phyloP scores from a whole-genome alignment of 2,329 filamentous ascomycete species.

The Parasarocladium wereldwijsianum region DNA sequence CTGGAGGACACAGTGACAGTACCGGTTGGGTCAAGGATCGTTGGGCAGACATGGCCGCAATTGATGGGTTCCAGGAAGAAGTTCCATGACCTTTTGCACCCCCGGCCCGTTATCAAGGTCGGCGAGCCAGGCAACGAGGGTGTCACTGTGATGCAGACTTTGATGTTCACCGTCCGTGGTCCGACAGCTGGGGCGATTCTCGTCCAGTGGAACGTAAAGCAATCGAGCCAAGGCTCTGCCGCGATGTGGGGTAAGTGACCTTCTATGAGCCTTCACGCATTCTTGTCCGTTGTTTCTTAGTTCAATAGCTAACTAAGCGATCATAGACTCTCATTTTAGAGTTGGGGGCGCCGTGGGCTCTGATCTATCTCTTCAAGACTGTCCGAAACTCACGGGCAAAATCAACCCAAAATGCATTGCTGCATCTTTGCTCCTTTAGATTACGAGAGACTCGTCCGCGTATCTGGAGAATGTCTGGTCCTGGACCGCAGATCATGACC shows the following conservation, averaged over 20 bases:
- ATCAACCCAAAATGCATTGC: conserved; percentile 57
- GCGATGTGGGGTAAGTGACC: conserved; percentile 9
- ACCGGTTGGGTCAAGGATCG: conserved; percentile 26
- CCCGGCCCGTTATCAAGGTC: conserved; percentile 40
- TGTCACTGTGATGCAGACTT: conserved; percentile 45
- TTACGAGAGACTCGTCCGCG: conserved; percentile 46
- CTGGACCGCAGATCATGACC: conserved; percentile 83
- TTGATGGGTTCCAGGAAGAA: conserved; percentile 33
- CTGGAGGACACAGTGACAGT: conserved; percentile 30
- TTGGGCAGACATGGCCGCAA: conserved; percentile 30
- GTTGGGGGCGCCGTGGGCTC: too few relatives aligned
- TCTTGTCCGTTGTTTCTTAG: conserved; percentile 1
- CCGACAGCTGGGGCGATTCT: conserved; percentile 44
- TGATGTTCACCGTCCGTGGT: conserved; percentile 46
- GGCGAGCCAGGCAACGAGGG: conserved; percentile 42
- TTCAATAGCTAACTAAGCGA: background rate
- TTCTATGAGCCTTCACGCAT: too few relatives aligned
- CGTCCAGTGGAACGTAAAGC: conserved; percentile 77
- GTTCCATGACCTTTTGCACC: conserved; percentile 35
- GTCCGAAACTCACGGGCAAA: conserved; percentile 43
- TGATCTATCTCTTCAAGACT: too few relatives aligned
- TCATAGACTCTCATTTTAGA: conserved; percentile 42
- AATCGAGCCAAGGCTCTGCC: conserved; percentile 50
- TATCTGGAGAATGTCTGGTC: conserved; percentile 87
- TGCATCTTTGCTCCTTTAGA: conserved; percentile 55